These are phyloP conservation scores for Nepenthes alata DNA, from an alignment of 179 eudicot genomes.

Conservation along the genomic window DNA sequence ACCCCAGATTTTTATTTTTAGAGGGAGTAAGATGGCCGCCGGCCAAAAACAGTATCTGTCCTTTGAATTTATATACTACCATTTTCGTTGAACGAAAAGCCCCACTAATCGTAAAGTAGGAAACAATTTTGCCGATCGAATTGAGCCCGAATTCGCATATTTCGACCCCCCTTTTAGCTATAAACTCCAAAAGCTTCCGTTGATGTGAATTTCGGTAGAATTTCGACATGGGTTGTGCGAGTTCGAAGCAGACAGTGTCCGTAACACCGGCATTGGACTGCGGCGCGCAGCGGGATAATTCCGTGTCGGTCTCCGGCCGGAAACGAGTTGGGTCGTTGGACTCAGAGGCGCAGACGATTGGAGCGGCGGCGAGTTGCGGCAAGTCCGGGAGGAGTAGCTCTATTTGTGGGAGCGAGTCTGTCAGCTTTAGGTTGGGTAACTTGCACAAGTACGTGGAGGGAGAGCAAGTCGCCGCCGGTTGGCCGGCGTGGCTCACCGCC, in stretches of 20 bases:
- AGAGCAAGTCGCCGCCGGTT: conserved; percentile 90
- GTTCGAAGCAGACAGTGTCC: conserved; percentile 76
- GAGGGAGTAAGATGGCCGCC: too few relatives aligned
- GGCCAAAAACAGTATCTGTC: too few relatives aligned
- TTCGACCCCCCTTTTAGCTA: background rate
- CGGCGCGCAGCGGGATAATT: conserved; percentile 42
- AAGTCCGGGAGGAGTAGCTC: background rate
- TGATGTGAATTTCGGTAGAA: background rate
- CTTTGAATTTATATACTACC: too few relatives aligned
- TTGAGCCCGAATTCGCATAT: background rate
- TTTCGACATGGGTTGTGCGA: conserved; percentile 70
- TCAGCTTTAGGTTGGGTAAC: conserved; percentile 76
- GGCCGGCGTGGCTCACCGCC: conserved; percentile 96
- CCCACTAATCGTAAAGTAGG: too few relatives aligned
- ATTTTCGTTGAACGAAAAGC: too few relatives aligned
- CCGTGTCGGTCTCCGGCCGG: conserved; percentile 30
- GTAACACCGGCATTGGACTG: conserved; percentile 82
- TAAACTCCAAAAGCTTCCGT: background rate
- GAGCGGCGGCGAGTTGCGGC: conserved; percentile 2
- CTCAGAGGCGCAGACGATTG: conserved; percentile 1
- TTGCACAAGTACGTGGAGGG: conserved; percentile 69
- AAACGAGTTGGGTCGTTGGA: conserved; percentile 22
- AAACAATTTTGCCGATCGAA: too few relatives aligned
- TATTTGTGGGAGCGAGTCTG: conserved; percentile 30
- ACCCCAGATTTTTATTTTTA: too few relatives aligned